Evolutionary conservation across 371 early-diverging fungal genomes (phyloP).

Genomic region (Mucor racemosus): DNA sequence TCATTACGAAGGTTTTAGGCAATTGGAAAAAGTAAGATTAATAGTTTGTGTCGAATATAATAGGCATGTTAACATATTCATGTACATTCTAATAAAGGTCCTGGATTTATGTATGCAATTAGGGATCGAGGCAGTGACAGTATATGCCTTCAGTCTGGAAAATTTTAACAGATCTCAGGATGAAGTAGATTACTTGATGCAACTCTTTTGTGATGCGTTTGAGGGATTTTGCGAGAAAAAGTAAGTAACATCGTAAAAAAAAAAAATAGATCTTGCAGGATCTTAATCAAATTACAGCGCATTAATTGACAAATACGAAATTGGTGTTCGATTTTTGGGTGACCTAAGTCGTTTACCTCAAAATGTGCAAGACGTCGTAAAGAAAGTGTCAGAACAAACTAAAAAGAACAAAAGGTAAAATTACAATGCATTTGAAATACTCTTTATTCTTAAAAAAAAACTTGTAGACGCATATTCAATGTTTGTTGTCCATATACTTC

Average conservation of each 20-base stretch:
- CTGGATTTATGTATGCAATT: conserved; percentile 87
- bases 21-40: conserved; percentile 68
- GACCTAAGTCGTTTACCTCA: conserved; percentile 70
- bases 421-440: not conserved
- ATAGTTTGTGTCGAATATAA: not conserved
- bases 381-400: conserved; percentile 71
- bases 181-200: conserved; percentile 93
- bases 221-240: conserved; percentile 72
- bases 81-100: conserved; percentile 52
- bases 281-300: conserved; percentile 54
- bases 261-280: not conserved
- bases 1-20: conserved; percentile 84
- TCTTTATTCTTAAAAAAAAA: not conserved
- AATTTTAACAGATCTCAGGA: conserved; percentile 93
- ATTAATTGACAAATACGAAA: conserved; percentile 71
- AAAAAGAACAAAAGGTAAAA: conserved; percentile 67
- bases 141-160: conserved; percentile 97
- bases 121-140: conserved; percentile 90
- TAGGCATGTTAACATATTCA: not conserved
- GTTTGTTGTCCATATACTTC: conserved; percentile 97
- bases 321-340: conserved; percentile 87
- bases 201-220: conserved; percentile 80
- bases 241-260: conserved; percentile 37
- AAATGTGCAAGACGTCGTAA: conserved; percentile 66
- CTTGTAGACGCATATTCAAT: conserved; percentile 77